phyloP scores from a whole-genome alignment of 371 early-diverging fungal genomes.

The Lichtheimia ornata region DNA sequence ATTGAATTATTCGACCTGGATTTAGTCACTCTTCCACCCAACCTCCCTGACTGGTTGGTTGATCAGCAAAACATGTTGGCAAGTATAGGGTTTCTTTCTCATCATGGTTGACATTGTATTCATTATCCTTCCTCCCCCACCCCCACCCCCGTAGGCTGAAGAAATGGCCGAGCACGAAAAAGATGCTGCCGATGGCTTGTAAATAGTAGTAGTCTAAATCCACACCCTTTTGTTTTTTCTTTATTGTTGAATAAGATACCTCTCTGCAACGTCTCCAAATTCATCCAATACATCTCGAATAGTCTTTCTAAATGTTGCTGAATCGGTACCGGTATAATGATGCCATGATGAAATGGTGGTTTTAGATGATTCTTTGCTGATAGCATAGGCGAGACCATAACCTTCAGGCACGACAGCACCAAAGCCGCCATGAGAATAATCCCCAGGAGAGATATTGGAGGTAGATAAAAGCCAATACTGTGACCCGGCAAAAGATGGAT shows the following conservation, averaged over 20 bases:
- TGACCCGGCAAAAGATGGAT: conserved; percentile 71
- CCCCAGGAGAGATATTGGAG: conserved; percentile 82
- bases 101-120: neutral
- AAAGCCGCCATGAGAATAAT: conserved; percentile 76
- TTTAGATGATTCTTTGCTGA: conserved; percentile 78
- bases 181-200: too few species aligned
- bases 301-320: conserved; percentile 56
- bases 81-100: neutral
- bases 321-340: conserved; percentile 46
- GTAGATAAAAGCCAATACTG: conserved; percentile 77
- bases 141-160: conserved; percentile 8
- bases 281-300: conserved; percentile 59
- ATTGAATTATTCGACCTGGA: conserved; percentile 95
- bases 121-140: too few species aligned
- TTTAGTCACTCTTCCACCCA: conserved; percentile 79
- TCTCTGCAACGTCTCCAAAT: conserved; percentile 51
- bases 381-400: conserved; percentile 91
- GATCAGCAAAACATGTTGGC: conserved; percentile 62
- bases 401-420: conserved; percentile 79
- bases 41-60: conserved; percentile 80
- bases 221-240: neutral
- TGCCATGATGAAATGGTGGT: conserved; percentile 77
- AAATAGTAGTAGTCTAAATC: neutral
- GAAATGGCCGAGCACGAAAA: conserved; percentile 8
- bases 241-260: conserved; percentile 27